A percentile compares a stretch with the other conserved stretches of the same genome.
Conservation (phyloP, 1,139 yeast species). For the Chernovozyma aurita region DNA sequence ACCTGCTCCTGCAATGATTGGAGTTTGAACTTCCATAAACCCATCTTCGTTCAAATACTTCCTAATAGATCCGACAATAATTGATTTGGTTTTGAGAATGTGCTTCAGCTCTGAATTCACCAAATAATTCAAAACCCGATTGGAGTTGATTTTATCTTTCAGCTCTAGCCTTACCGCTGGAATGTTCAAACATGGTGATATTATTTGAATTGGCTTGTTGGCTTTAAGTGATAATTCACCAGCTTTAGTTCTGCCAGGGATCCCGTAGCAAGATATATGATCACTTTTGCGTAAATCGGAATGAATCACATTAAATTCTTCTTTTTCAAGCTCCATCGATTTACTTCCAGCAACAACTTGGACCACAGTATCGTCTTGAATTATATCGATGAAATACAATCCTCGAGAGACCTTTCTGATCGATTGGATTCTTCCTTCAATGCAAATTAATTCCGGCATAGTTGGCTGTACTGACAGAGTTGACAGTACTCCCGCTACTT, state of each 20-base stretch:
- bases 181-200: conserved; percentile 69
- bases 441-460: conserved; percentile 2
- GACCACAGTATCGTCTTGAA: conserved; percentile 51
- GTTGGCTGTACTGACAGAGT: not conserved
- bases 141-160: conserved; percentile 53
- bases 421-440: conserved; percentile 55
- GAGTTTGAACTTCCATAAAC: conserved; percentile 85
- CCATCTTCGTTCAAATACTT: conserved; percentile 15
- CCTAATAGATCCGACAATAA: conserved; percentile 48
- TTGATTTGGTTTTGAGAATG: conserved; percentile 50
- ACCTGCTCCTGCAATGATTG: conserved; percentile 63
- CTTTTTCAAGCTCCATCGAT: conserved; percentile 35
- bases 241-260: conserved; percentile 68
- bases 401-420: conserved; percentile 65
- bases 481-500: not conserved
- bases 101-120: conserved; percentile 50
- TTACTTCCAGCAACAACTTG: conserved; percentile 61
- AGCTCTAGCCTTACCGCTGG: conserved; percentile 52
- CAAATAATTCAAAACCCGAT: conserved; percentile 72
- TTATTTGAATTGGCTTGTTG: conserved; percentile 40
- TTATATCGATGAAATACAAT: conserved; percentile 60
- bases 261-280: conserved; percentile 57
- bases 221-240: conserved; percentile 77
- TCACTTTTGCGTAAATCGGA: conserved; percentile 65
- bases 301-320: conserved; percentile 40